phyloP scores from a whole-genome alignment of 2,329 filamentous ascomycete species.

The Aspergillus phoenicis region DNA sequence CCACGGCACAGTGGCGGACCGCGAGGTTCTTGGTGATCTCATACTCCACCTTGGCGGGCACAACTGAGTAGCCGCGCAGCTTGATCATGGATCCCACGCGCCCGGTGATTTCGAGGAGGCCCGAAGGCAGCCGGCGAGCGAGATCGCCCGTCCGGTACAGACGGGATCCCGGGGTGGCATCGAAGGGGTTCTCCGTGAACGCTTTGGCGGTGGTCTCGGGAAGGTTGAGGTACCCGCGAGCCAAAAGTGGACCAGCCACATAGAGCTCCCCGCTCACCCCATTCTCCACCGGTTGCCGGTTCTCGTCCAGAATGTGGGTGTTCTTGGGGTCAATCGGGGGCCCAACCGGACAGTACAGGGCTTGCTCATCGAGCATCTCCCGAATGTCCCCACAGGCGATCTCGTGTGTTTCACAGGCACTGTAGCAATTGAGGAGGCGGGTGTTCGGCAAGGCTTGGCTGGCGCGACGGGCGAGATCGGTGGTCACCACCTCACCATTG shows the following conservation, averaged over 20 bases:
- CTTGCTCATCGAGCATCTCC: conserved; percentile 66
- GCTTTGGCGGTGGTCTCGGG: conserved; percentile 74
- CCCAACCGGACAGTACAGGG: conserved; percentile 72
- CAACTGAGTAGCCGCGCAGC: conserved; percentile 75
- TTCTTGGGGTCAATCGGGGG: conserved; percentile 68
- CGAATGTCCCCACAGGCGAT: conserved; percentile 75
- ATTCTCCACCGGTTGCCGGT: conserved; percentile 62
- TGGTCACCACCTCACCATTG: conserved; percentile 80
- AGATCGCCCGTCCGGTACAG: conserved; percentile 77
- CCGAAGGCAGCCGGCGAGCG: conserved; percentile 67
- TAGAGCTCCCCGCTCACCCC: conserved; percentile 73
- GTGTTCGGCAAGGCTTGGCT: conserved; percentile 68
- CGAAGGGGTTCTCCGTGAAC: conserved; percentile 69
- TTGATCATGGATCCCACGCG: conserved; percentile 81
- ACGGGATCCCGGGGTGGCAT: conserved; percentile 59
- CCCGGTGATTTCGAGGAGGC: conserved; percentile 73
- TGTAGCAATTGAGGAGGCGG: conserved; percentile 77
- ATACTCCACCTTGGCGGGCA: conserved; percentile 75
- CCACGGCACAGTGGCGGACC: conserved; percentile 70
- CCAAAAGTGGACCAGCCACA: conserved; percentile 72
- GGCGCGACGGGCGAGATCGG: conserved; percentile 71
- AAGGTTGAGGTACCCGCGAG: conserved; percentile 77
- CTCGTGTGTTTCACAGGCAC: conserved; percentile 80
- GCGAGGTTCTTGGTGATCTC: conserved; percentile 70
- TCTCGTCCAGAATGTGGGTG: conserved; percentile 72